phyloP scores from a whole-genome alignment of 2,329 filamentous ascomycete species.

The Ceratocystis colombiana region DNA sequence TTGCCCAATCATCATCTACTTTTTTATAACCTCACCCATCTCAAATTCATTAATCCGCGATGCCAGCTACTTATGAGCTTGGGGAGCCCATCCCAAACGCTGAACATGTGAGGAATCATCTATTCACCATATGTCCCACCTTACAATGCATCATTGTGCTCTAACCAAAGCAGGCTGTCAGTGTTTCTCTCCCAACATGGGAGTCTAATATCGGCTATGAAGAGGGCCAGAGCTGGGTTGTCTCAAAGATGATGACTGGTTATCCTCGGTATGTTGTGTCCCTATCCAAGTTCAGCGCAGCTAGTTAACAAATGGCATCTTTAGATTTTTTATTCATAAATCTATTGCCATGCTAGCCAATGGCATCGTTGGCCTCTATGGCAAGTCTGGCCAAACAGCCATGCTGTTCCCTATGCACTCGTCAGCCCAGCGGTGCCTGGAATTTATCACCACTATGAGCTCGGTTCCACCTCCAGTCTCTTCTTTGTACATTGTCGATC shows the following conservation, averaged over 20 bases:
- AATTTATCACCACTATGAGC: constrained; percentile 50
- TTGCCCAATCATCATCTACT: background rate
- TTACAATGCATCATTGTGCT: no score
- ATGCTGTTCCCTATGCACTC: constrained; percentile 71
- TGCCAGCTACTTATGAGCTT: constrained; percentile 42
- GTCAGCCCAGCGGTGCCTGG: constrained; percentile 60
- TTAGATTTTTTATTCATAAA: constrained; percentile 83
- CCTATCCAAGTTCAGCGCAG: constrained; percentile 6
- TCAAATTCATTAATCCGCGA: constrained; percentile 28
- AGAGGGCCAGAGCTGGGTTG: constrained; percentile 80
- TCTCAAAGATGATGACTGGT: constrained; percentile 73
- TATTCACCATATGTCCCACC: no score
- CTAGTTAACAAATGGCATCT: no score
- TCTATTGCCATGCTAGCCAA: constrained; percentile 63
- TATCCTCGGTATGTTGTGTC: constrained; percentile 60
- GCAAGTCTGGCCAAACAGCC: constrained; percentile 52
- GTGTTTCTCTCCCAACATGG: constrained; percentile 93
- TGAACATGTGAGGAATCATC: constrained; percentile 53
- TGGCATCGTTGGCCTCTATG: constrained; percentile 56
- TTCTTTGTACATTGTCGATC: constrained; percentile 46
- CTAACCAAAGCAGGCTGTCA: constrained; percentile 59
- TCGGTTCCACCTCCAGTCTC: constrained; percentile 42
- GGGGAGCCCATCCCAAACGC: constrained; percentile 71
- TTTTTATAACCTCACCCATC: background rate
- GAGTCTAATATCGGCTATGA: constrained; percentile 83